Evolutionary conservation across 495 filamentous ascomycete species (phyloP), one percentile per base, ranked within the genome.

Genomic region (Xylaria venustula): DNA sequence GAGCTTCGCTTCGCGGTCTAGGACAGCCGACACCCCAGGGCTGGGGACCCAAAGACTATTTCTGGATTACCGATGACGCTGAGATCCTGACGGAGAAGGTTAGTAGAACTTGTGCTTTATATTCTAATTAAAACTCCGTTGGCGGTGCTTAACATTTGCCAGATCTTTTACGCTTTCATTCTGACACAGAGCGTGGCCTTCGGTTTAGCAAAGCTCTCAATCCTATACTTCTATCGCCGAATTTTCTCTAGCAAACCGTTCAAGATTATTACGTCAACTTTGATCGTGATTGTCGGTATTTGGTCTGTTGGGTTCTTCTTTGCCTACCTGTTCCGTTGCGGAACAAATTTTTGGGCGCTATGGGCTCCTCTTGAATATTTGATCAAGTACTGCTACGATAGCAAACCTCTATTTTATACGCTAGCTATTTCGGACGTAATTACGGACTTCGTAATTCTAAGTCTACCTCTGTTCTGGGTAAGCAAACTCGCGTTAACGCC

Each of bases 151-250:
- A 20, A 20, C 12, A 12, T 46, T 22, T 22, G n/a, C 7, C 15
- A 55, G 52, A 55, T 55, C n/a, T 55, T 55, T 12, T 55, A 14
- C 19, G 52, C 52, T 7, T 55, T 55, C 11, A 28, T 25, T 8
- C n/a, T 55, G 11, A n/a, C 15, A 20, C 52, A 55, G 26, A 74
- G 54, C 20, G 69, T 74, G 14, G 75, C 74, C 49, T 78, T 74
- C 61, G 76, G 75, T 54, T 73, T 66, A 1, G 75, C 71, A 59
- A 57, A 60, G 52, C 70, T 78, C 41, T 78, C 75, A 32, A 58
- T 66, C 49, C 51, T 54, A 26, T 67, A 64, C 48, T 68, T 62
- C 47, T 75, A 70, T 46, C 71, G 68, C 8, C 71, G 70, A 26
- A 71, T 73, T 19, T 73, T 77, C 28, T 69, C 67, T 1, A 69